These are phyloP conservation scores for Tuber aestivum DNA, from an alignment of 495 filamentous ascomycete genomes.

Conservation along the genomic window DNA sequence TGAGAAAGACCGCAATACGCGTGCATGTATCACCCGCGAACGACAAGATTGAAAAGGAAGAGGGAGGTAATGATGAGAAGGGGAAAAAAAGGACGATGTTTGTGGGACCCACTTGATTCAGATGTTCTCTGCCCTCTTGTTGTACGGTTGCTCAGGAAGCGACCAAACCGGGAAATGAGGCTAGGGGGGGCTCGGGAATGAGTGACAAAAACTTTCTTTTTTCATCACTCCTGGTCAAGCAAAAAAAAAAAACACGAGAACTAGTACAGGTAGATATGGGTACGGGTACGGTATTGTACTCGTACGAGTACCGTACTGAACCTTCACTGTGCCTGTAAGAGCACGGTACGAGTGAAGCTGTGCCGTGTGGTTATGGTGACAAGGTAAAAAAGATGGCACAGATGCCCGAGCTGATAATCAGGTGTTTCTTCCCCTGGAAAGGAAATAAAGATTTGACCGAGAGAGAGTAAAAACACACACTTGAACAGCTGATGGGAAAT, in stretches of 20 bases:
- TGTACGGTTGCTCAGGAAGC: not conserved
- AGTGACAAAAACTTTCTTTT: not conserved
- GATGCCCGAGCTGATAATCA: not conserved
- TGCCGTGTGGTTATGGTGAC: not conserved
- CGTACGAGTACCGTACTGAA: too few species aligned
- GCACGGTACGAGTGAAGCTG: not conserved
- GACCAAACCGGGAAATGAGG: constrained; percentile 3
- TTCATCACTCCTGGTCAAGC: not conserved
- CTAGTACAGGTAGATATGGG: too few species aligned
- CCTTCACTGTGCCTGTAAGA: not conserved
- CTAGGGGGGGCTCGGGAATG: constrained; percentile 2
- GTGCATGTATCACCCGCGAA: not conserved
- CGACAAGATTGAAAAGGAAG: not conserved
- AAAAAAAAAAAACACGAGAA: not conserved
- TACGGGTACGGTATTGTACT: too few species aligned
- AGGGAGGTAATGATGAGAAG: not conserved
- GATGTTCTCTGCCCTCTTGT: not conserved
- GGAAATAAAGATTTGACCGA: not conserved
- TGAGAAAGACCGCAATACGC: not conserved
- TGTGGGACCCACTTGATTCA: not conserved
- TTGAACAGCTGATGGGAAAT: not conserved
- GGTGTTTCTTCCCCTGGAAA: not conserved
- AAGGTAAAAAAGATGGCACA: not conserved
- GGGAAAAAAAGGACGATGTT: not conserved
- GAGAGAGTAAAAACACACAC: not conserved